phyloP scores from a whole-genome alignment of 805 yeast species.

The Peterozyma toletana region DNA sequence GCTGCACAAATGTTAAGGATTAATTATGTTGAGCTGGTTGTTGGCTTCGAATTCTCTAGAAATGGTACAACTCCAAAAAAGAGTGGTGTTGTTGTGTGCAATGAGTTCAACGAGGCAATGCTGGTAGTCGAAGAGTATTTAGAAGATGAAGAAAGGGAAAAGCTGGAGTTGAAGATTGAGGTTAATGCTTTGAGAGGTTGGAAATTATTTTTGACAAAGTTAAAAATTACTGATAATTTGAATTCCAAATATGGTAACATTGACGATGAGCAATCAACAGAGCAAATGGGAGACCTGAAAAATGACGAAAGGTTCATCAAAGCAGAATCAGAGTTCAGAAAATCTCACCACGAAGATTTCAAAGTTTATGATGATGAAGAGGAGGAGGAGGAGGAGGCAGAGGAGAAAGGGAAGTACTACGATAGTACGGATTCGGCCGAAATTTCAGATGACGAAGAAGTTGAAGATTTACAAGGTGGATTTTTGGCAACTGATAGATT shows the following conservation, averaged over 20 bases:
- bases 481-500: slow-evolving; percentile 8
- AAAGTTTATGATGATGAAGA: slow-evolving; percentile 1
- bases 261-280: slow-evolving; percentile 9
- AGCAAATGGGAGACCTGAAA: slow-evolving; percentile 4
- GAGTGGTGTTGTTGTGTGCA: slow-evolving; percentile 72
- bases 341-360: not conserved
- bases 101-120: slow-evolving; percentile 55
- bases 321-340: not conserved
- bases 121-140: slow-evolving; percentile 40
- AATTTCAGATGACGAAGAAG: slow-evolving; percentile 8
- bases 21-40: slow-evolving; percentile 83
- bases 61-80: slow-evolving; percentile 55
- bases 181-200: slow-evolving; percentile 44
- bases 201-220: slow-evolving; percentile 43
- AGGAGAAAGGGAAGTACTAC: slow-evolving; percentile 15
- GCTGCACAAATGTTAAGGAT: slow-evolving; percentile 70
- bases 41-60: slow-evolving; percentile 66
- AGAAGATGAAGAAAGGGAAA: slow-evolving; percentile 40
- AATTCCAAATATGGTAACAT: slow-evolving; percentile 41
- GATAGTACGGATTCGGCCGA: slow-evolving; percentile 10
- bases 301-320: slow-evolving; percentile 3
- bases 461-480: slow-evolving; percentile 9
- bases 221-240: slow-evolving; percentile 40
- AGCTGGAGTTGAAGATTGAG: slow-evolving; percentile 34
- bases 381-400: slow-evolving; percentile 10